Conservation (phyloP, 2,329 filamentous ascomycete genomes). For the Sporothrix pseudoabietina region DNA sequence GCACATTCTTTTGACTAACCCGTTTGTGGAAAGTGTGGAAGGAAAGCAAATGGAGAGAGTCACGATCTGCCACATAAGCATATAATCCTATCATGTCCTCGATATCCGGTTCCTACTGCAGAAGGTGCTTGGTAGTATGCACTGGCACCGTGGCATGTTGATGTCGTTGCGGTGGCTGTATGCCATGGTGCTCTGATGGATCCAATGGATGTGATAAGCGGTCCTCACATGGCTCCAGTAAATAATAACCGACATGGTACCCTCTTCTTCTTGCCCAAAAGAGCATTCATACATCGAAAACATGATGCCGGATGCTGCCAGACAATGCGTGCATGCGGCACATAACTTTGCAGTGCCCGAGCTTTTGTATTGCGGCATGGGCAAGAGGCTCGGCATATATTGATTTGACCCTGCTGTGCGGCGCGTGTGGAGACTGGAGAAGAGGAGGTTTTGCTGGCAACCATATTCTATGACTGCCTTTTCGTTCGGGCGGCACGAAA, state of each 20-base stretch:
- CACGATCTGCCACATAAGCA: background rate
- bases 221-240: background rate
- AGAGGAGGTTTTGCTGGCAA: background rate
- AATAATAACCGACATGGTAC: background rate
- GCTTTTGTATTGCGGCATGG: background rate
- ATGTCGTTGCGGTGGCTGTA: background rate
- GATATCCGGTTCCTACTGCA: conserved; percentile 3
- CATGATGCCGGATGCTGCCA: conserved; percentile 3
- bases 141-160: background rate
- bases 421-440: background rate
- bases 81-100: conserved; percentile 30
- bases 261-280: background rate
- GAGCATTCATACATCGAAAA: background rate
- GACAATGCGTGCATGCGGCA: background rate
- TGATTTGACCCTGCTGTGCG: background rate
- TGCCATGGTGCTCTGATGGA: background rate
- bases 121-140: conserved; percentile 18
- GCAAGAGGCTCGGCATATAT: conserved; percentile 13
- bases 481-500: background rate
- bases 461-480: background rate
- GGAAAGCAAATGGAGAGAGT: background rate
- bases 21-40: background rate
- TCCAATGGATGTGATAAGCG: background rate
- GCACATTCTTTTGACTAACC: background rate
- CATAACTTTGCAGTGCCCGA: background rate